Percentiles rank a stretch among this genome's conserved stretches.
Conservation (phyloP, 257 asterid species). For the Thymus quinquecostatus region DNA sequence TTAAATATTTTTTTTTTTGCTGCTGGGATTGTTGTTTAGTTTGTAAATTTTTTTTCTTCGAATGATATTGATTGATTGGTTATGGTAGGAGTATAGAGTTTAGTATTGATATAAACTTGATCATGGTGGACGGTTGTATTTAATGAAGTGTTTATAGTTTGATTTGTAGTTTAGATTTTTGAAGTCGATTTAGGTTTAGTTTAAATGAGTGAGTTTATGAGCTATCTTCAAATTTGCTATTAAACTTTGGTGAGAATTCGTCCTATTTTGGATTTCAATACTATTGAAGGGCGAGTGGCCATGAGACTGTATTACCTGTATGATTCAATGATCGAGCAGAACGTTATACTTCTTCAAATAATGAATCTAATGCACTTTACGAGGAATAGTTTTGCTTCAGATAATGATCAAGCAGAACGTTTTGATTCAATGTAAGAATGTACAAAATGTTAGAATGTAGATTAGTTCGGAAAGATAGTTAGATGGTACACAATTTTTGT, state of each 20-base stretch:
- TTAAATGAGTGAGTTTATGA: neutral
- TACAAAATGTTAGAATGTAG: too few relatives aligned
- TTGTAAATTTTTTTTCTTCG: neutral
- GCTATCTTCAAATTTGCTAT: neutral
- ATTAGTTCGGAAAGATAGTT: too few relatives aligned
- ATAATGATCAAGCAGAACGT: too few relatives aligned
- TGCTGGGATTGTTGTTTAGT: neutral
- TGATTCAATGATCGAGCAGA: neutral
- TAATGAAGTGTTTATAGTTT: neutral
- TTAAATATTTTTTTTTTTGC: neutral
- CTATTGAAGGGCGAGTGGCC: neutral
- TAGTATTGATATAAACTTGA: slow-evolving; percentile 5
- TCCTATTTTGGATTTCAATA: neutral
- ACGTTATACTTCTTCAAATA: neutral
- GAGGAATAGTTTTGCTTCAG: too few relatives aligned
- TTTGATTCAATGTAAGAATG: too few relatives aligned
- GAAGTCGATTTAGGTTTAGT: slow-evolving; percentile 8
- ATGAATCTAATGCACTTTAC: too few relatives aligned
- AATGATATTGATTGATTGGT: neutral
- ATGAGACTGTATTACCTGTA: neutral
- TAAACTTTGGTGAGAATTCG: neutral
- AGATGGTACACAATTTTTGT: too few relatives aligned
- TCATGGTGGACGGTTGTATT: neutral
- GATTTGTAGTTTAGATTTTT: neutral
- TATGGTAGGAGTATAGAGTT: neutral